phyloP scores from a whole-genome alignment of 78 protist genomes.

The Chrysochromulina parva region DNA sequence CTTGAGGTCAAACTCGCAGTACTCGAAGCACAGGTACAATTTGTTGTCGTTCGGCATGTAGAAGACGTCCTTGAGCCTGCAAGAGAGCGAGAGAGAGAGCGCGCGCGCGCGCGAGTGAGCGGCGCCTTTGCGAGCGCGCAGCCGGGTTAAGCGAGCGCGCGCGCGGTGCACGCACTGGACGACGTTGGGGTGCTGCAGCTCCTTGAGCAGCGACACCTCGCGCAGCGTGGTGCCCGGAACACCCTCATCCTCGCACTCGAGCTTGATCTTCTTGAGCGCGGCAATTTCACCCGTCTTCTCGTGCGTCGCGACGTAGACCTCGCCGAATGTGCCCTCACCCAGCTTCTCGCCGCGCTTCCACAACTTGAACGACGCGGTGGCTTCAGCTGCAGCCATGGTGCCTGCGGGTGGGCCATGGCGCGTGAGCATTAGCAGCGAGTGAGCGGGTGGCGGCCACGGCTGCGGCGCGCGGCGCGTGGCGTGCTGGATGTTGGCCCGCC shows the following conservation, averaged over 20 bases:
- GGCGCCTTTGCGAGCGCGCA: too few relatives aligned
- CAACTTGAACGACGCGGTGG: not conserved
- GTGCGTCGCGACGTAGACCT: slow-evolving; percentile 94
- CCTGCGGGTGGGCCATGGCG: too few relatives aligned
- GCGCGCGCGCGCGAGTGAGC: too few relatives aligned
- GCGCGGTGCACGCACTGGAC: slow-evolving; percentile 60
- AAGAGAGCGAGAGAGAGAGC: too few relatives aligned
- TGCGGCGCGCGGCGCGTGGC: too few relatives aligned
- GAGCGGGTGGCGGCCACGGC: too few relatives aligned
- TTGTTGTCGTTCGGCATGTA: slow-evolving; percentile 73
- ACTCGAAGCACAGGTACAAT: slow-evolving; percentile 97
- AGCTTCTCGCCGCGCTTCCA: slow-evolving; percentile 76
- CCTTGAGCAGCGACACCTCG: slow-evolving; percentile 95
- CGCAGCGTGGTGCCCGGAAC: slow-evolving; percentile 97
- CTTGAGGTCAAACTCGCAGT: slow-evolving; percentile 91
- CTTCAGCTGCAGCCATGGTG: too few relatives aligned
- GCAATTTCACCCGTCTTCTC: slow-evolving; percentile 73
- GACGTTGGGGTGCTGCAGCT: slow-evolving; percentile 94
- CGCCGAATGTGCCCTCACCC: slow-evolving; percentile 99
- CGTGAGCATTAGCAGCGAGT: too few relatives aligned
- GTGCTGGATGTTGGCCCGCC: too few relatives aligned
- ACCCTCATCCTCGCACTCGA: slow-evolving; percentile 98
- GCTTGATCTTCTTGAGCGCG: slow-evolving; percentile 97
- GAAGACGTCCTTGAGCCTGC: slow-evolving; percentile 90
- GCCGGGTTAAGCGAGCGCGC: too few relatives aligned